A percentile compares a stretch with the other conserved stretches of the same genome.
Evolutionary conservation across 192 early-diverging fungal genomes (phyloP).

Genomic region (Dissophora globulifera): DNA sequence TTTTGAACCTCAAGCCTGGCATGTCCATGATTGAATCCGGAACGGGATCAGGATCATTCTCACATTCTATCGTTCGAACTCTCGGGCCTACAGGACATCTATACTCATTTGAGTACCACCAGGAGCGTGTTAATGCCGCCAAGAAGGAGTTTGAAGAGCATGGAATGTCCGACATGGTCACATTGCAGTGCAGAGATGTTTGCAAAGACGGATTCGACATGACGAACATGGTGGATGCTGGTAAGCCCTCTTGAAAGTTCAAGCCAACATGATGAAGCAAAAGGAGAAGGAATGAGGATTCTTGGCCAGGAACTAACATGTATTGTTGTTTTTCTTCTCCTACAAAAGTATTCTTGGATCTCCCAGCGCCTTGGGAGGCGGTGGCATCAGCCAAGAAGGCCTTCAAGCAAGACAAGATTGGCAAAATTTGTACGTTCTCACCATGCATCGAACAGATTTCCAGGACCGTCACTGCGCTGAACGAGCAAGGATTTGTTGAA

Average conservation of each 20-base stretch:
- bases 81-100: conserved; percentile 88
- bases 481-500: conserved; percentile 82
- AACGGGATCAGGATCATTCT: conserved; percentile 97
- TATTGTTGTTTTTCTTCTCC: not conserved
- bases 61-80: conserved; percentile 91
- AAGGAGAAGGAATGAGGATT: too few relatives aligned
- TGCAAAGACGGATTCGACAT: conserved; percentile 89
- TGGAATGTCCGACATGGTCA: conserved; percentile 74
- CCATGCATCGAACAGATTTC: conserved; percentile 97
- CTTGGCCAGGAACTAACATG: too few relatives aligned
- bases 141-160: conserved; percentile 85
- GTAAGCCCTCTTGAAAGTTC: conserved; percentile 41
- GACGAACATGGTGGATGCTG: conserved; percentile 76
- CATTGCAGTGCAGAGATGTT: conserved; percentile 85
- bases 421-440: conserved; percentile 93
- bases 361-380: conserved; percentile 97
- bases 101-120: conserved; percentile 96
- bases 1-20: conserved; percentile 88
- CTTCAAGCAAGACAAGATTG: conserved; percentile 82
- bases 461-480: conserved; percentile 77
- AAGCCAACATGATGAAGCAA: too few relatives aligned
- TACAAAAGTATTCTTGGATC: conserved; percentile 86
- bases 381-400: conserved; percentile 85
- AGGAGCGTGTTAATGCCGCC: conserved; percentile 74
- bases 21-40: conserved; percentile 88